phyloP scores from a whole-genome alignment of 176 grass and related monocot genomes.

The Melocanna baccifera region DNA sequence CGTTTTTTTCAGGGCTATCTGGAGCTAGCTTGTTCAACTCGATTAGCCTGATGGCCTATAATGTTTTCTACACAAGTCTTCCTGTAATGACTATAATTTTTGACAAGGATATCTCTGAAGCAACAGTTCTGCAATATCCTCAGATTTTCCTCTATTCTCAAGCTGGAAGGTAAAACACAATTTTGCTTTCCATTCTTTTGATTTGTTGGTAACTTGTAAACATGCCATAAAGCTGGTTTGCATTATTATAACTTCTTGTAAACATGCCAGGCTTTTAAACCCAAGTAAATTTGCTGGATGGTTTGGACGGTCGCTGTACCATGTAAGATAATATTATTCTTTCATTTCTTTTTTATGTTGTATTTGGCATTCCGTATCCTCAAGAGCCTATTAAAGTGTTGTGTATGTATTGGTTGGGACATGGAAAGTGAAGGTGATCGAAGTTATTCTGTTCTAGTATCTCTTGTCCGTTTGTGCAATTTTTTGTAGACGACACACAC shows the following conservation, averaged over 20 bases:
- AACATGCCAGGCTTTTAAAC: conserved; percentile 58
- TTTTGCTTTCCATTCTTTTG: conserved; percentile 4
- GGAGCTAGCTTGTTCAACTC: conserved; percentile 92
- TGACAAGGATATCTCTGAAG: conserved; percentile 88
- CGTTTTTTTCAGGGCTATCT: conserved; percentile 68
- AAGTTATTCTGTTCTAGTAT: not conserved
- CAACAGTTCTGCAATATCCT: conserved; percentile 64
- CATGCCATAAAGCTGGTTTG: conserved; percentile 8
- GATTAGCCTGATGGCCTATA: conserved; percentile 91
- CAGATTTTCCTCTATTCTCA: conserved; percentile 85
- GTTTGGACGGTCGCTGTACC: conserved; percentile 85
- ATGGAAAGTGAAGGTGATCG: not conserved
- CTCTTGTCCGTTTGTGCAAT: not conserved
- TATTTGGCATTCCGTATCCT: not conserved
- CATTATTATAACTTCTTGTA: conserved; percentile 16
- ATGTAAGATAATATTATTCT: conserved; percentile 57
- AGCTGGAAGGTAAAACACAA: conserved; percentile 72
- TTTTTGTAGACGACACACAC: not conserved
- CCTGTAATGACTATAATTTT: conserved; percentile 75
- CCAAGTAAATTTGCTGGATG: conserved; percentile 82
- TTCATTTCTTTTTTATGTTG: conserved; percentile 2
- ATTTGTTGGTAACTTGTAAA: not conserved
- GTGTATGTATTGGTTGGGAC: not conserved
- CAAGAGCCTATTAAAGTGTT: not conserved
- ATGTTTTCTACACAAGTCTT: conserved; percentile 93